Conservation (phyloP, 2,329 filamentous ascomycete species). For the Scopulariopsis brevicaulis region DNA sequence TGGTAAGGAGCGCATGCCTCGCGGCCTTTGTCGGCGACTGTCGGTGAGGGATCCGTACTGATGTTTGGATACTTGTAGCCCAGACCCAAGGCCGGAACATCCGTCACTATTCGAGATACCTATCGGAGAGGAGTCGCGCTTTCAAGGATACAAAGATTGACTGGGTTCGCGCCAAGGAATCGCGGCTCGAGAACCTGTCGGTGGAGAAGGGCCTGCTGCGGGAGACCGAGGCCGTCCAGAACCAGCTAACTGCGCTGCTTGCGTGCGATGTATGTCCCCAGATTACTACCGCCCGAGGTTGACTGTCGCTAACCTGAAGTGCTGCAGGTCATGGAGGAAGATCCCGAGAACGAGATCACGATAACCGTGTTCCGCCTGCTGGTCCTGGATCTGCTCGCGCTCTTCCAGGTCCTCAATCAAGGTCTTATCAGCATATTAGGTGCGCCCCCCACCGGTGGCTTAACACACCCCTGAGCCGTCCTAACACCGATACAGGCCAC, state of each 20-base stretch:
- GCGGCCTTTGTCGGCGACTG: not conserved
- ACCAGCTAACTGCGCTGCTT: constrained; percentile 73
- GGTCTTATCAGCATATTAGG: constrained; percentile 94
- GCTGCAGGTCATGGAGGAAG: constrained; percentile 61
- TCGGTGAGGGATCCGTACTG: not conserved
- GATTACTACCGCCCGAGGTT: not conserved
- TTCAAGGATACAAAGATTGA: constrained; percentile 80
- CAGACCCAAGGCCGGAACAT: constrained; percentile 95
- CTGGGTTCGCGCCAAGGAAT: constrained; percentile 76
- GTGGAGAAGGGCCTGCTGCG: constrained; percentile 87
- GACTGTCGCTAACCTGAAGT: constrained; percentile 6
- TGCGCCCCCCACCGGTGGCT: constrained; percentile 27
- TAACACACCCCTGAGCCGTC: not conserved
- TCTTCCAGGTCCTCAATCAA: constrained; percentile 95
- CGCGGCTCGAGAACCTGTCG: constrained; percentile 70
- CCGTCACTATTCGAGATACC: constrained; percentile 78
- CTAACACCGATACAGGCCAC: constrained; percentile 47
- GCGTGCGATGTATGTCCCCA: constrained; percentile 77
- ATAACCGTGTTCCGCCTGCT: constrained; percentile 86
- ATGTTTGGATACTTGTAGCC: constrained; percentile 37
- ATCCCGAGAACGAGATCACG: constrained; percentile 93
- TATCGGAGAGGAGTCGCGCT: constrained; percentile 69
- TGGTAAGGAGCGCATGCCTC: constrained; percentile 43
- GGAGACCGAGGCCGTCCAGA: constrained; percentile 84
- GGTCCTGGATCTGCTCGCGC: constrained; percentile 75